Conservation (phyloP, 495 filamentous ascomycete species). For the Astrothelium subdiscretum region DNA sequence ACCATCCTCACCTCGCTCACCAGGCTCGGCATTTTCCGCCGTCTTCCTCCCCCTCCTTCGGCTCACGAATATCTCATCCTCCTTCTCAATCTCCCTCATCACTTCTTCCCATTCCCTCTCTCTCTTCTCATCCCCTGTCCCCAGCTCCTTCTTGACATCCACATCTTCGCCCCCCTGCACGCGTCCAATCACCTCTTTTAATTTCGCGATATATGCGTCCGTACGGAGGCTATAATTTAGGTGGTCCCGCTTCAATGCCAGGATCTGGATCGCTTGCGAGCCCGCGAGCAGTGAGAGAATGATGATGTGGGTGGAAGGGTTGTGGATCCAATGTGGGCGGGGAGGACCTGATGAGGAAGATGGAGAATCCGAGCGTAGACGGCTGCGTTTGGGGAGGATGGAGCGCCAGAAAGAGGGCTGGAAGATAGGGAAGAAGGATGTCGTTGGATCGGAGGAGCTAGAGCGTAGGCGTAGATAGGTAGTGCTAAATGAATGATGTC, state of each 20-base stretch:
- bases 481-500: neutral
- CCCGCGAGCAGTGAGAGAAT: constrained; percentile 84
- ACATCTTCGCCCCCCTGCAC: constrained; percentile 79
- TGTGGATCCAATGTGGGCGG: constrained; percentile 32
- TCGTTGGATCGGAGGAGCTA: constrained; percentile 1
- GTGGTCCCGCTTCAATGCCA: constrained; percentile 66
- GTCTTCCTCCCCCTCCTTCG: constrained; percentile 26
- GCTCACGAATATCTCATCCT: constrained; percentile 53
- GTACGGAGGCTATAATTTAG: constrained; percentile 57
- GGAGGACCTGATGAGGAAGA: neutral
- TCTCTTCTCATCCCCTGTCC: constrained; percentile 61
- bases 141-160: constrained; percentile 73
- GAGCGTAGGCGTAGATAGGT: neutral
- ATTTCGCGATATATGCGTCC: constrained; percentile 62
- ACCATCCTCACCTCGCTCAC: neutral
- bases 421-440: constrained; percentile 15
- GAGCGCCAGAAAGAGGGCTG: constrained; percentile 18
- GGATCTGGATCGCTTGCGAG: constrained; percentile 86
- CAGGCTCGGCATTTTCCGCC: constrained; percentile 10
- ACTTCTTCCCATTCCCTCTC: constrained; percentile 92
- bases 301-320: constrained; percentile 88
- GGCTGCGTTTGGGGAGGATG: constrained; percentile 17
- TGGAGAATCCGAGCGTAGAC: neutral
- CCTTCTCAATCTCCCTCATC: constrained; percentile 67
- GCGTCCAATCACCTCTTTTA: constrained; percentile 73